Evolutionary conservation across 805 yeast genomes (phyloP).

Genomic region (Tetrapisispora fleetii): DNA sequence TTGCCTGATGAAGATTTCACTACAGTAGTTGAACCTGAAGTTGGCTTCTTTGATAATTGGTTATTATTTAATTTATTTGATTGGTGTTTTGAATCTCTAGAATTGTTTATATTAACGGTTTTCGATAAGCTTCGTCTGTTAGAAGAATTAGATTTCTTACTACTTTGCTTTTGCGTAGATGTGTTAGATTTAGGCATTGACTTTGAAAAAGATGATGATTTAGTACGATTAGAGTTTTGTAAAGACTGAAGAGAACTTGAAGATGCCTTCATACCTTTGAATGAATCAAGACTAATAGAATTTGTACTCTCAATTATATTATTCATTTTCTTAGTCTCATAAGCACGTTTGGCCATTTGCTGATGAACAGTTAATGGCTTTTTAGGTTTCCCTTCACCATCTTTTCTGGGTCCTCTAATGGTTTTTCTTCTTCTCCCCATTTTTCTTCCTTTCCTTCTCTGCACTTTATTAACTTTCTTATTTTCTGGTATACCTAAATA

Average conservation of each 20-base stretch:
- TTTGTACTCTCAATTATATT: slow-evolving; percentile 34
- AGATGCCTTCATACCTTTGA: slow-evolving; percentile 26
- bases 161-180: background rate
- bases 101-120: too few relatives aligned
- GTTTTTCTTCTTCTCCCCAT: slow-evolving; percentile 18
- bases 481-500: slow-evolving; percentile 40
- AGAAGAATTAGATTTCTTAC: background rate
- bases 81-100: too few relatives aligned
- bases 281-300: slow-evolving; percentile 31
- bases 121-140: background rate
- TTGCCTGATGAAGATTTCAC: background rate
- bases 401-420: background rate
- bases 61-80: background rate
- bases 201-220: background rate
- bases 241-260: background rate
- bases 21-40: background rate
- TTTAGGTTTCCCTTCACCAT: slow-evolving; percentile 6
- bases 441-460: slow-evolving; percentile 26
- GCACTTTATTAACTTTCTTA: slow-evolving; percentile 5
- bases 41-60: background rate
- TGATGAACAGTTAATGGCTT: slow-evolving; percentile 20
- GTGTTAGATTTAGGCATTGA: background rate
- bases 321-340: slow-evolving; percentile 23
- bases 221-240: background rate
- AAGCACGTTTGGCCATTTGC: slow-evolving; percentile 22